A percentile compares a stretch with the other conserved stretches of the same genome.
Evolutionary conservation across 2,329 filamentous ascomycete genomes (phyloP).

Genomic region (Calonectria multiphialidica): DNA sequence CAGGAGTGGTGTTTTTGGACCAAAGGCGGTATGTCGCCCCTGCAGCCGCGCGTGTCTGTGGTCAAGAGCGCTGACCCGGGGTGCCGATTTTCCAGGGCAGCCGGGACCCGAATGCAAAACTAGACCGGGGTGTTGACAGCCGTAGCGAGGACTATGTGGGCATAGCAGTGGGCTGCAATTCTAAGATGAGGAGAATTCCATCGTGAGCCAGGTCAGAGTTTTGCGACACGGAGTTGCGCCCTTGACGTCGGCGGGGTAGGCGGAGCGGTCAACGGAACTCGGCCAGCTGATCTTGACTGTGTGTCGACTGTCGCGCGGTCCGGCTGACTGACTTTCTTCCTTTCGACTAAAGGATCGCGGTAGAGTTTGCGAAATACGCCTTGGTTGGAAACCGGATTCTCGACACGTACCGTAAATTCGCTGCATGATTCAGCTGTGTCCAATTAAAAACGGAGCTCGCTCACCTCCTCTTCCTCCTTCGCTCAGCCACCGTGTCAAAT

Average conservation of each 20-base stretch:
- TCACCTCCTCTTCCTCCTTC: not conserved
- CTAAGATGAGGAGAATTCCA: not conserved
- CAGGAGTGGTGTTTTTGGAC: conserved; percentile 20
- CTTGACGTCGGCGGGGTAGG: not conserved
- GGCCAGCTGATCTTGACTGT: not conserved
- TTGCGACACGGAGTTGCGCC: not conserved
- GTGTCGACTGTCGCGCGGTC: not conserved
- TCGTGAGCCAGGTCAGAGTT: not conserved
- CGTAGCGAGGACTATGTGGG: conserved; percentile 3
- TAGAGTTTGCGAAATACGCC: not conserved
- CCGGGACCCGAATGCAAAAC: not conserved
- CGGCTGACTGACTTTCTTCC: not conserved
- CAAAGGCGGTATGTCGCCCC: conserved; percentile 27
- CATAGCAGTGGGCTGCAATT: not conserved
- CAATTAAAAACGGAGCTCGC: not conserved
- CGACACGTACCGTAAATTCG: not conserved
- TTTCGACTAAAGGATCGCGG: not conserved
- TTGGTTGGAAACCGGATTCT: not conserved
- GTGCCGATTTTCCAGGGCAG: conserved; percentile 4
- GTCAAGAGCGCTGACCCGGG: not conserved
- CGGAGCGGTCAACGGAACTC: not conserved
- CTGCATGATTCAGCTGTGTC: not conserved
- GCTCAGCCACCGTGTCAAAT: conserved; percentile 10
- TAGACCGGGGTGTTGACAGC: not conserved
- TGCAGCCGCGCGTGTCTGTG: conserved; percentile 24